Evolutionary conservation across 306 rosid species (phyloP), one percentile per base, ranked within the genome.

Genomic region (Medicago ruthenica): DNA sequence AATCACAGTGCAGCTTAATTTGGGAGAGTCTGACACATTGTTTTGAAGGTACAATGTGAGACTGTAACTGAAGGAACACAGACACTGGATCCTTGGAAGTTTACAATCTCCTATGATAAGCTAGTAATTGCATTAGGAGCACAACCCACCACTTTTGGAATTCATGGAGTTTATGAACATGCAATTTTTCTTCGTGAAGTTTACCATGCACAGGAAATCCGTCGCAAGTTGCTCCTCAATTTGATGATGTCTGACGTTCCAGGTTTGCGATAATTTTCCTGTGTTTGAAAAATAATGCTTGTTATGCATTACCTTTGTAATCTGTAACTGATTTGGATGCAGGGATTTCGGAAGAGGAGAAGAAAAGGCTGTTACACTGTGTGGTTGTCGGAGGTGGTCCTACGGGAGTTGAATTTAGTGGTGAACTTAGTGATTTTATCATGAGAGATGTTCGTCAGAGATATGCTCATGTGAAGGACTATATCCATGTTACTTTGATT

Each of bases 381-480:
- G 99, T 95, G 74, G 97, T 95, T 55, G 97, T 95, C 15, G 99
- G 99, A 75, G 99, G 99, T 36, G 99, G 99, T 79, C 99, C 97
- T 31, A 95, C 99, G 1, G 99, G 97, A 78, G 99, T 95, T 37
- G 99, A 95, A 79, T 95, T 95, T 88, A 95, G 99, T 24, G 97
- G 99, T 53, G 99, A 95, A 83, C 97, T 95, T 42, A 92, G 97
- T 89, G 99, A 95, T 80, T 95, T 92, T 82, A 95, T 92, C 79
- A 79, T 70, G 72, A 92, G 75, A 71, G 99, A 95, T 89, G 99
- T 92, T 65, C 90, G 74, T 41, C 83, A 92, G 87, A 88, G 91
- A 89, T 92, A 95, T 82, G 14, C 91, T 21, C 99, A 95, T 79
- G 97, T 95, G 83, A 95, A 95, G 86, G 89, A 95, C 69, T 89